phyloP scores from a whole-genome alignment of 169 alveolate species.

The Eimeria nieschulzi region DNA sequence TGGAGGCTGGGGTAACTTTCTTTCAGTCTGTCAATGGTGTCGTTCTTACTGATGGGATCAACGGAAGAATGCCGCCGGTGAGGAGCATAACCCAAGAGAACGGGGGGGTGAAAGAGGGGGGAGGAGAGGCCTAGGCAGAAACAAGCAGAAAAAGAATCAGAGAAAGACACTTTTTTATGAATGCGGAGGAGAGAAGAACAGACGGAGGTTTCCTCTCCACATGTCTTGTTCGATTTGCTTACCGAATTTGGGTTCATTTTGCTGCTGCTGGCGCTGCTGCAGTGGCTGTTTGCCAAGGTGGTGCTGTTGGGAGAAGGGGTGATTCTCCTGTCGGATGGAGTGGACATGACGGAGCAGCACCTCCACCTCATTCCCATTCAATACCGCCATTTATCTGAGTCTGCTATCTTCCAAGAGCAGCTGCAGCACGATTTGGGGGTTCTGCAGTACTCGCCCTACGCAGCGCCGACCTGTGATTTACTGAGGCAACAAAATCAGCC shows the following conservation, averaged over 20 bases:
- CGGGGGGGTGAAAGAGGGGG: background rate
- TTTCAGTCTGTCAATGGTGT: constrained; percentile 46
- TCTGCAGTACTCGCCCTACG: constrained; percentile 42
- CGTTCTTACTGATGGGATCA: constrained; percentile 61
- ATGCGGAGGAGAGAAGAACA: background rate
- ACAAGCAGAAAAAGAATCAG: background rate
- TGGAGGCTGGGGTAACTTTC: constrained; percentile 28
- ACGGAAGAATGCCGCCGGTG: constrained; percentile 59
- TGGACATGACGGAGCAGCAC: constrained; percentile 16
- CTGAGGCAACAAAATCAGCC: background rate
- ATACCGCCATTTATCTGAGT: background rate
- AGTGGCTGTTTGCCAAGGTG: constrained; percentile 16
- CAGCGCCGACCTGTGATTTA: constrained; percentile 35
- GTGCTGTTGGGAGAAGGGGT: constrained; percentile 51
- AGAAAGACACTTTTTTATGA: background rate
- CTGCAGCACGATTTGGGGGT: constrained; percentile 48
- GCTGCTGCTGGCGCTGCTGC: constrained; percentile 23
- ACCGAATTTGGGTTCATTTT: background rate
- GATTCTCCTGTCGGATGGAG: constrained; percentile 34
- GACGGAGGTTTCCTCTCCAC: background rate
- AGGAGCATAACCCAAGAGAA: background rate
- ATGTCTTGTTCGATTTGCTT: background rate
- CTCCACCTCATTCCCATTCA: background rate
- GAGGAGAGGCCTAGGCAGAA: background rate
- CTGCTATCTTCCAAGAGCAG: constrained; percentile 32